A percentile compares a stretch with the other conserved stretches of the same genome.
Conservation (phyloP, 2,329 filamentous ascomycete species). For the Colletotrichum australisinense region DNA sequence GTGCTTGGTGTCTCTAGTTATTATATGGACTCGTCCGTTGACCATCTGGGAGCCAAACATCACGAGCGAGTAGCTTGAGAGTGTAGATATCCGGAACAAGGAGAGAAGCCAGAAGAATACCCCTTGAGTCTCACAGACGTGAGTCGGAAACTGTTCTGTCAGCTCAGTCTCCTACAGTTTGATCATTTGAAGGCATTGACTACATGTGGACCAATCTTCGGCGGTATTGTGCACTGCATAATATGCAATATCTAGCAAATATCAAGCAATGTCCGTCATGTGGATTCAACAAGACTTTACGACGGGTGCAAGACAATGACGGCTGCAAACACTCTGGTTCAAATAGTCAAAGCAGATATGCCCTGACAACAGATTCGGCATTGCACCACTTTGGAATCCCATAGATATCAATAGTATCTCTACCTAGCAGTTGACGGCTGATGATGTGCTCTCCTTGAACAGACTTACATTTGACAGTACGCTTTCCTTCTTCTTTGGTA, state of each 20-base stretch:
- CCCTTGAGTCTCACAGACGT: not conserved
- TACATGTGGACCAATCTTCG: not conserved
- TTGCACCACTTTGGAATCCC: not conserved
- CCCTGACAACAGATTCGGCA: too few relatives aligned
- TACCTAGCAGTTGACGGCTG: too few relatives aligned
- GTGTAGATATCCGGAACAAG: not conserved
- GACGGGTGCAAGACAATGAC: not conserved
- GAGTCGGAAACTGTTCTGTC: not conserved
- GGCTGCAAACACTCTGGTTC: too few relatives aligned
- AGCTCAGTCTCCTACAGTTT: not conserved
- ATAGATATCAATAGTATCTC: too few relatives aligned
- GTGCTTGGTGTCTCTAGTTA: not conserved
- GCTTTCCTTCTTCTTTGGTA: too few relatives aligned
- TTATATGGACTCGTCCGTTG: not conserved
- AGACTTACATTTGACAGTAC: not conserved
- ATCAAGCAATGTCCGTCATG: not conserved
- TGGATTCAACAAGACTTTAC: not conserved
- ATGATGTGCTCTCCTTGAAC: not conserved
- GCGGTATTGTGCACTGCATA: not conserved
- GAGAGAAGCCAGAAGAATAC: not conserved
- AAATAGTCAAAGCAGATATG: not conserved
- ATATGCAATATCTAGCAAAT: not conserved
- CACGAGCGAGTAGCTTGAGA: not conserved
- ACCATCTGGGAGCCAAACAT: not conserved
- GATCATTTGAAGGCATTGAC: not conserved